A percentile compares a stretch with the other conserved stretches of the same genome.
phyloP scores from a whole-genome alignment of 257 asterid genomes.

The Eucommia ulmoides region DNA sequence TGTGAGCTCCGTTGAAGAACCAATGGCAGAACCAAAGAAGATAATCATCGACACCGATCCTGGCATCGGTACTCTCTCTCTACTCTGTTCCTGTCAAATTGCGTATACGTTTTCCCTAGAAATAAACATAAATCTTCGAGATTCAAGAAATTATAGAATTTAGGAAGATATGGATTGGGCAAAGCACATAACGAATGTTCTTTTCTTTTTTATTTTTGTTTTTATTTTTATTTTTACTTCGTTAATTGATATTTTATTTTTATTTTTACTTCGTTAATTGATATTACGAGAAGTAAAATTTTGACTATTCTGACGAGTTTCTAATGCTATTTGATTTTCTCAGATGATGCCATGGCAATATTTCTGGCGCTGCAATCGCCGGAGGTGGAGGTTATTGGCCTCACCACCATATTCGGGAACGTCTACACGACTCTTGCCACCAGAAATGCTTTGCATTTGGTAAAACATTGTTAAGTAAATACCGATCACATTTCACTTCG shows the following conservation, averaged over 20 bases:
- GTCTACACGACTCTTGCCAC: conserved; percentile 96
- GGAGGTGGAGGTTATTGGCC: conserved; percentile 87
- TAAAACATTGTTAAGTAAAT: too few species aligned
- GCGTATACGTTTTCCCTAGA: too few species aligned
- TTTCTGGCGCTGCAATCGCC: conserved; percentile 93
- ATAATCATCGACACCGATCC: conserved; percentile 97
- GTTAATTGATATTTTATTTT: background rate
- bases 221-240: background rate
- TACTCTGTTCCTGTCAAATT: background rate
- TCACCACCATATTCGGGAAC: conserved; percentile 86
- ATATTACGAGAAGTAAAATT: too few species aligned
- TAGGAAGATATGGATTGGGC: background rate
- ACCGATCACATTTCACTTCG: too few species aligned
- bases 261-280: too few species aligned
- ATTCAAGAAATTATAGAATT: background rate
- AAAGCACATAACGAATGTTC: background rate
- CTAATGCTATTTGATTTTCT: background rate
- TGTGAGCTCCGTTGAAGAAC: too few species aligned
- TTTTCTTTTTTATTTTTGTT: background rate
- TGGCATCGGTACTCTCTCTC: conserved; percentile 50
- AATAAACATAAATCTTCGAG: too few species aligned
- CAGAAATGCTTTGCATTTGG: conserved; percentile 94
- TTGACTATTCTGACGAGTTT: too few species aligned
- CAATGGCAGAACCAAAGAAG: conserved; percentile 63
- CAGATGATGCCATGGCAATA: conserved; percentile 99